Conservation (phyloP, 1,139 yeast genomes). For the Hemisphaericaspora lyxosophila region DNA sequence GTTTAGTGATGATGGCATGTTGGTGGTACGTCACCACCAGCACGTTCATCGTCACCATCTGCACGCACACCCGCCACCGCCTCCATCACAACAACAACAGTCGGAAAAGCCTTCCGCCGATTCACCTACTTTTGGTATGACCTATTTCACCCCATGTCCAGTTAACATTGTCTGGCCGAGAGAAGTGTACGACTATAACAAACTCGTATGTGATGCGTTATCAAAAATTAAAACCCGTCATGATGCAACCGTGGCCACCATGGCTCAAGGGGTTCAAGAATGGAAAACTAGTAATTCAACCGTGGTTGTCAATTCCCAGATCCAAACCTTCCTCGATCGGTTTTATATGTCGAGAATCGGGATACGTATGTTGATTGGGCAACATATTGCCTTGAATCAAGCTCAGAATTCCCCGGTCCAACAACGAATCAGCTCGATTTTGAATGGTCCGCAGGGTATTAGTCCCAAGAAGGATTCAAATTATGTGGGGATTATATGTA, state of each 20-base stretch:
- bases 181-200: conserved; percentile 73
- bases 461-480: conserved; percentile 27
- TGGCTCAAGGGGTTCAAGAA: conserved; percentile 89
- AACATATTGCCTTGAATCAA: conserved; percentile 76
- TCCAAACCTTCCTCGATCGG: conserved; percentile 76
- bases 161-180: conserved; percentile 61
- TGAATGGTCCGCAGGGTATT: conserved; percentile 29
- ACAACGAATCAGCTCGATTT: conserved; percentile 33
- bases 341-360: conserved; percentile 89
- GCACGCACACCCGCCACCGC: conserved; percentile 5
- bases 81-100: conserved; percentile 8
- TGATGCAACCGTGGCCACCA: conserved; percentile 90
- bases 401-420: conserved; percentile 56
- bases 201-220: conserved; percentile 62
- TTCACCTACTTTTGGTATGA: conserved; percentile 50
- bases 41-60: conserved; percentile 8
- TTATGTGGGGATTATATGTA: conserved; percentile 84
- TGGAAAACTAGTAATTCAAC: conserved; percentile 67
- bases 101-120: conserved; percentile 18
- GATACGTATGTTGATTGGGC: conserved; percentile 86
- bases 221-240: conserved; percentile 77
- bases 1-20: conserved; percentile 56
- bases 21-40: conserved; percentile 34
- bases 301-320: conserved; percentile 55
- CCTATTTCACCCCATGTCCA: conserved; percentile 63